Evolutionary conservation across 352 stramenopile species (phyloP).

Genomic region (Phytophthora macrochlamydospora): DNA sequence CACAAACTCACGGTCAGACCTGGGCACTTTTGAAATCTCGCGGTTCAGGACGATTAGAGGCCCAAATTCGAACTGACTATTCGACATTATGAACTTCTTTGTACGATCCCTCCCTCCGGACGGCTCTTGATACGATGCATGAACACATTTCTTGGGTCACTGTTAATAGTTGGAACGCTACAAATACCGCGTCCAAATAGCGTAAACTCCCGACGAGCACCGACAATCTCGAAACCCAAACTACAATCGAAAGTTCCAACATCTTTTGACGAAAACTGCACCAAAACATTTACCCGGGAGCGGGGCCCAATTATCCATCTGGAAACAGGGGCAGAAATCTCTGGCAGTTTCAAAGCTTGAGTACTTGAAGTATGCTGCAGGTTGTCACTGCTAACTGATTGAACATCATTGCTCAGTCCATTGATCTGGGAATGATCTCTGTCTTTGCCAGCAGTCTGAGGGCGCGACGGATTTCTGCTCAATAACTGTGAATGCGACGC

Average conservation of each 20-base stretch:
- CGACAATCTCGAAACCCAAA: constrained; percentile 93
- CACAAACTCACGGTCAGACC: constrained; percentile 55
- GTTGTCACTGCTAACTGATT: constrained; percentile 1
- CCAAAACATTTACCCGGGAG: constrained; percentile 58
- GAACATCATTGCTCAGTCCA: neutral
- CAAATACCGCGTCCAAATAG: constrained; percentile 85
- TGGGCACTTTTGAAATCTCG: constrained; percentile 22
- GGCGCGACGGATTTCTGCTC: constrained; percentile 23
- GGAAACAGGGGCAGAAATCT: constrained; percentile 6
- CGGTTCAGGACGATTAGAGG: constrained; percentile 76
- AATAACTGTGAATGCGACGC: constrained; percentile 8
- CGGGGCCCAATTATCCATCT: constrained; percentile 85
- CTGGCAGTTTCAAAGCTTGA: constrained; percentile 2
- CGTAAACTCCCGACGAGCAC: constrained; percentile 79
- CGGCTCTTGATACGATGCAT: constrained; percentile 92
- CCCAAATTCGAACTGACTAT: constrained; percentile 93
- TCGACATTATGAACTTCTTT: constrained; percentile 92
- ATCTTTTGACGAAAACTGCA: constrained; percentile 83
- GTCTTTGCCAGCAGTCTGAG: constrained; percentile 26
- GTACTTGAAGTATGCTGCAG: constrained; percentile 8
- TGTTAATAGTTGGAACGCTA: constrained; percentile 92
- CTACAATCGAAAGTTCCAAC: constrained; percentile 84
- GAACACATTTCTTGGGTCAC: constrained; percentile 93
- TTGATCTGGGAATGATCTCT: constrained; percentile 1
- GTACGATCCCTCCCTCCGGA: constrained; percentile 64